phyloP scores from a whole-genome alignment of 179 eudicot species.

The Drosera spatulata region DNA sequence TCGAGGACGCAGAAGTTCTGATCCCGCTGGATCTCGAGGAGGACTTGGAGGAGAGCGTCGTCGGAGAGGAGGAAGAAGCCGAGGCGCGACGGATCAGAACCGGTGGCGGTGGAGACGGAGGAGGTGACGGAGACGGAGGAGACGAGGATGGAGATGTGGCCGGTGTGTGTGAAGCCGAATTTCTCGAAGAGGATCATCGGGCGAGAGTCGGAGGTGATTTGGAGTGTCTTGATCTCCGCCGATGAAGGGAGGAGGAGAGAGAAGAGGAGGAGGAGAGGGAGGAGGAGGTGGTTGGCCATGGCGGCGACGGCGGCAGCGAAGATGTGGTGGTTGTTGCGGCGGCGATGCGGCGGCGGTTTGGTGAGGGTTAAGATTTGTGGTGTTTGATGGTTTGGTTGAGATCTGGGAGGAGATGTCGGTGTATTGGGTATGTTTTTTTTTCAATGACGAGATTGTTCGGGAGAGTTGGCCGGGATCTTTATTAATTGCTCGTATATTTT shows the following conservation, averaged over 20 bases:
- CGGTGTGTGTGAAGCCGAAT: no score
- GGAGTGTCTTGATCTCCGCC: conserved; percentile 67
- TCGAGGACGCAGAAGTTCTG: conserved; percentile 61
- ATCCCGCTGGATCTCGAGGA: conserved; percentile 62
- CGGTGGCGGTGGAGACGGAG: conserved; percentile 33
- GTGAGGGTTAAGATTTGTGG: no score
- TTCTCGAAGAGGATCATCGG: conserved; percentile 60
- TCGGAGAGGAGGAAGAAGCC: conserved; percentile 54
- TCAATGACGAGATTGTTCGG: no score
- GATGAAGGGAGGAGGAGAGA: conserved; percentile 9
- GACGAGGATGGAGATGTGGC: no score
- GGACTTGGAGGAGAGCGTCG: conserved; percentile 69
- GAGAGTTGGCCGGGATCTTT: no score
- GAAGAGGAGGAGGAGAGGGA: background rate
- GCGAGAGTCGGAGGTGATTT: conserved; percentile 49
- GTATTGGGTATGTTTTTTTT: no score
- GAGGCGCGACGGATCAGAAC: conserved; percentile 29
- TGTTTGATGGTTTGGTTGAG: no score
- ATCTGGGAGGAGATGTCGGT: no score
- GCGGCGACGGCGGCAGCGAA: no score
- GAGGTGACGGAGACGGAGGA: conserved; percentile 52
- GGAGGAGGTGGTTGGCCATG: background rate
- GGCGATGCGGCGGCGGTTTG: no score
- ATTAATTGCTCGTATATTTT: no score
- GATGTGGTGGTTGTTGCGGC: no score